Evolutionary conservation across 306 rosid genomes (phyloP).

Genomic region (Gillenia trifoliata): DNA sequence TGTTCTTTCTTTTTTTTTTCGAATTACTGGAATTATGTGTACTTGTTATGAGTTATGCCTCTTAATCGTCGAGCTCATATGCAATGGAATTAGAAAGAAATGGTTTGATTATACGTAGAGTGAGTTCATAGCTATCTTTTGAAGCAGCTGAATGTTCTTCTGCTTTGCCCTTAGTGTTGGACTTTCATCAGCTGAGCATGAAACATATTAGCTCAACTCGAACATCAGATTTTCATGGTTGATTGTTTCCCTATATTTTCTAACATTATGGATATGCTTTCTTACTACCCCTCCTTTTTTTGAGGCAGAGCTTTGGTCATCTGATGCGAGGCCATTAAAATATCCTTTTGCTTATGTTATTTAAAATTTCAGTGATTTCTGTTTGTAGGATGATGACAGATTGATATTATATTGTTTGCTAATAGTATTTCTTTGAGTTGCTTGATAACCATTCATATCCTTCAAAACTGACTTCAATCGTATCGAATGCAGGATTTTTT

Average conservation of each 20-base stretch:
- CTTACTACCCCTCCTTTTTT: background rate
- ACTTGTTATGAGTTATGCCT: background rate
- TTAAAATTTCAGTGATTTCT: background rate
- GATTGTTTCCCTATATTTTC: background rate
- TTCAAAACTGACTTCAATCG: slow-evolving; percentile 14
- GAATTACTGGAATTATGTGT: background rate
- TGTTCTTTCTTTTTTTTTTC: background rate
- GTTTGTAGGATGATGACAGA: background rate
- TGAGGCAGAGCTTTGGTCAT: background rate
- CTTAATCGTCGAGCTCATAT: background rate
- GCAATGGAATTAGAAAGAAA: background rate
- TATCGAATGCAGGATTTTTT: slow-evolving; percentile 60
- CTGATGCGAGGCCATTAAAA: background rate
- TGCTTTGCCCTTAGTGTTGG: background rate
- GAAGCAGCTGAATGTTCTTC: background rate
- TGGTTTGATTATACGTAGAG: background rate
- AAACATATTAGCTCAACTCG: background rate
- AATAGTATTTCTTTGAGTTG: background rate
- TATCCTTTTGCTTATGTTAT: background rate
- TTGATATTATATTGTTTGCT: background rate
- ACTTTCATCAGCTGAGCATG: background rate
- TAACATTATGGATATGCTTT: background rate
- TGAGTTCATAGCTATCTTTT: background rate
- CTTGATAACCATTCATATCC: background rate
- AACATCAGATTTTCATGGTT: background rate